Conservation (phyloP, 1,139 yeast species). For the Eremothecium sinecaudum region DNA sequence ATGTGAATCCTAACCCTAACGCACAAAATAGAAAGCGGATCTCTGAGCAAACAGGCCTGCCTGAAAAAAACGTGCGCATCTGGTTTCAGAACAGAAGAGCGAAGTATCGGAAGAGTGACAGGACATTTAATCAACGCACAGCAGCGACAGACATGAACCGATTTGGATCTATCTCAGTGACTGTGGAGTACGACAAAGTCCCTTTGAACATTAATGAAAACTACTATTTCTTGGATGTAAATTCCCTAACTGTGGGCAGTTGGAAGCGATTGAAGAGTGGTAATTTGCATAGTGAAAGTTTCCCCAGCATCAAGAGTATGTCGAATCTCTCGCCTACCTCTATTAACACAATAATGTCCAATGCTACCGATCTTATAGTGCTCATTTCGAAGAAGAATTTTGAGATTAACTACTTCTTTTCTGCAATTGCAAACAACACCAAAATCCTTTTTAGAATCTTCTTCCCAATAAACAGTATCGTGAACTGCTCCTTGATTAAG, state of each 20-base stretch:
- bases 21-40: conserved; percentile 62
- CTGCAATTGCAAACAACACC: conserved; percentile 56
- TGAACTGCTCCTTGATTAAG: conserved; percentile 33
- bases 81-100: conserved; percentile 95
- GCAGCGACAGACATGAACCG: conserved; percentile 10
- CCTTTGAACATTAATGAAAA: conserved; percentile 56
- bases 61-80: conserved; percentile 83
- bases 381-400: conserved; percentile 57
- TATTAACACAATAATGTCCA: conserved; percentile 50
- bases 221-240: conserved; percentile 58
- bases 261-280: conserved; percentile 75
- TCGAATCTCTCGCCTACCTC: conserved; percentile 59
- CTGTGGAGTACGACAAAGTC: conserved; percentile 31
- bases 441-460: conserved; percentile 63
- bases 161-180: conserved; percentile 8
- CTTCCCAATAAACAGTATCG: conserved; percentile 41
- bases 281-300: conserved; percentile 35
- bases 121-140: conserved; percentile 8
- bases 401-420: conserved; percentile 66
- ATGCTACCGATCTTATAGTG: conserved; percentile 56
- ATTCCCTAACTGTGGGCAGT: conserved; percentile 60
- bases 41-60: conserved; percentile 70
- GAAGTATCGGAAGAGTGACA: conserved; percentile 47
- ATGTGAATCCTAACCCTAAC: conserved; percentile 60
- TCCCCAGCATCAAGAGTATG: conserved; percentile 35